Evolutionary conservation across 2,329 filamentous ascomycete species (phyloP).

Genomic region (Cladosporium sphaerospermum): DNA sequence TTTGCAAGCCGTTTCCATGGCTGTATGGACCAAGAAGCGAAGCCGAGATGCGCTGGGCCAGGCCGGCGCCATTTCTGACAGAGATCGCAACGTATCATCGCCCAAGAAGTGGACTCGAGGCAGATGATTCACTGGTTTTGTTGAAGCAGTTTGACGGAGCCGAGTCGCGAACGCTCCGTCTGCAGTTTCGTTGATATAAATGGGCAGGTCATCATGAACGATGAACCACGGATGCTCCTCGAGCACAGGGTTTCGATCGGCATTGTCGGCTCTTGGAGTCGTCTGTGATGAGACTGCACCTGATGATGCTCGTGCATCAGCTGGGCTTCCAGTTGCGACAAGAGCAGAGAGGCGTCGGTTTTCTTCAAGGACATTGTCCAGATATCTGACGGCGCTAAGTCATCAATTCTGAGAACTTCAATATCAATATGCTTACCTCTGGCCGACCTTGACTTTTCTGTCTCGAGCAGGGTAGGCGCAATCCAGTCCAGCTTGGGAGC

Average conservation of each 20-base stretch:
- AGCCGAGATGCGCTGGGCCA: constrained; percentile 38
- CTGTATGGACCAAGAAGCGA: constrained; percentile 36
- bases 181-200: constrained; percentile 34
- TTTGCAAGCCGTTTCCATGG: constrained; percentile 36
- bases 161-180: constrained; percentile 35
- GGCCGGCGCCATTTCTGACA: constrained; percentile 31
- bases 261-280: constrained; percentile 22
- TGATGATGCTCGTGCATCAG: background rate
- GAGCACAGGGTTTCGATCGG: constrained; percentile 30
- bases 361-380: constrained; percentile 27
- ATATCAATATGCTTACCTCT: constrained; percentile 7
- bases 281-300: constrained; percentile 5
- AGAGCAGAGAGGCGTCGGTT: constrained; percentile 24
- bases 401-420: no score
- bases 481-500: constrained; percentile 18
- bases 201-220: constrained; percentile 29
- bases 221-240: constrained; percentile 34
- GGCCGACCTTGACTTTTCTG: constrained; percentile 27
- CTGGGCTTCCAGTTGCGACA: constrained; percentile 13
- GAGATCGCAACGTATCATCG: constrained; percentile 28
- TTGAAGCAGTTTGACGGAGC: constrained; percentile 29
- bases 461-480: constrained; percentile 27
- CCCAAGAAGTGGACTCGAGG: constrained; percentile 30
- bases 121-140: constrained; percentile 26
- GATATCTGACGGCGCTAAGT: constrained; percentile 15